These are phyloP conservation scores for Setaria viridis DNA, from an alignment of 202 grass and related monocot species.

Conservation along the genomic window DNA sequence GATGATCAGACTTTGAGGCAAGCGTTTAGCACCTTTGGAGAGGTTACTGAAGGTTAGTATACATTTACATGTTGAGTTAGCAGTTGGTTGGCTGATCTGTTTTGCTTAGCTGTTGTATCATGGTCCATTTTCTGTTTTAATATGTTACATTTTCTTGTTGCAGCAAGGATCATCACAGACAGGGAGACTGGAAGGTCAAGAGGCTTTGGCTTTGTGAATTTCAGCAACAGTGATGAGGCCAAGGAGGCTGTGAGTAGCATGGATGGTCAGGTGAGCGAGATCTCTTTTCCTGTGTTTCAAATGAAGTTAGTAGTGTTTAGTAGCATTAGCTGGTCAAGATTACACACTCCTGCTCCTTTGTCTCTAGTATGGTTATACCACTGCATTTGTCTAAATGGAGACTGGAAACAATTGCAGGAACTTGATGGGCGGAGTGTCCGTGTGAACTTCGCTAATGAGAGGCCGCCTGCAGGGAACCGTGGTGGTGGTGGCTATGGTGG, in stretches of 20 bases:
- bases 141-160: constrained; percentile 4
- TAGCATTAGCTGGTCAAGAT: background rate
- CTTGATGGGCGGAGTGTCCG: constrained; percentile 66
- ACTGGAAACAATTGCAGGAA: constrained; percentile 53
- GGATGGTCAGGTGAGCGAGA: constrained; percentile 77
- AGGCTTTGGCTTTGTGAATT: constrained; percentile 89
- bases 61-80: background rate
- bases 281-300: background rate
- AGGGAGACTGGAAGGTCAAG: constrained; percentile 81
- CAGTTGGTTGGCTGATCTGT: background rate
- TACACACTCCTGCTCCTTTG: background rate
- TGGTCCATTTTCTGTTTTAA: background rate
- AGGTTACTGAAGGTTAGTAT: constrained; percentile 70
- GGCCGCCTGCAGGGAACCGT: constrained; percentile 44
- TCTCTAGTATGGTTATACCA: background rate
- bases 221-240: constrained; percentile 50
- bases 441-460: constrained; percentile 81
- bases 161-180: constrained; percentile 74
- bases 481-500: constrained; percentile 14
- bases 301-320: background rate
- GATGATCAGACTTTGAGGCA: constrained; percentile 61
- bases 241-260: constrained; percentile 54
- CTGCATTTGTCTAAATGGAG: background rate
- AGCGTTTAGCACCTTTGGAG: constrained; percentile 67
- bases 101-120: background rate